Conservation (phyloP, 2,329 filamentous ascomycete genomes). For the Endoconidiophora laricicola region DNA sequence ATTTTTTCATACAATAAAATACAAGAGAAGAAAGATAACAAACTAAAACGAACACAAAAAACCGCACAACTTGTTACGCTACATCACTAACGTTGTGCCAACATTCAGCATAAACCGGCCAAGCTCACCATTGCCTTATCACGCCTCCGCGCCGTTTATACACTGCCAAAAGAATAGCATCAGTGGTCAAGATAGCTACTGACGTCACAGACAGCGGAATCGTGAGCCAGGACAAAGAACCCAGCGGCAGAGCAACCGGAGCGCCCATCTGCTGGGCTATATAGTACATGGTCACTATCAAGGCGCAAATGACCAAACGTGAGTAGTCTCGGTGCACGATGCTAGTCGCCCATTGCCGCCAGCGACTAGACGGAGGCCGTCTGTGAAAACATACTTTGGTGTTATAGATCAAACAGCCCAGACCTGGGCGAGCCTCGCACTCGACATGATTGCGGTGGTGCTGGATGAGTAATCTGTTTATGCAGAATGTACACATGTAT, state of each 20-base stretch:
- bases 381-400: constrained; percentile 31
- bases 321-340: background rate
- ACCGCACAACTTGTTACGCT: background rate
- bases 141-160: background rate
- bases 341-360: background rate
- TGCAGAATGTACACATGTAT: too few relatives aligned
- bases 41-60: constrained; percentile 5
- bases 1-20: constrained; percentile 2
- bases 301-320: background rate
- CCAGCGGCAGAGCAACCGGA: background rate
- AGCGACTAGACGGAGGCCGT: constrained; percentile 13
- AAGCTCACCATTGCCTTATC: background rate
- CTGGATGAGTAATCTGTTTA: constrained; percentile 36
- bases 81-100: background rate
- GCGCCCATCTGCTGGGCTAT: background rate
- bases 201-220: background rate
- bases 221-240: background rate
- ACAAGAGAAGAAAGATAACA: constrained; percentile 4
- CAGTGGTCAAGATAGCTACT: background rate
- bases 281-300: background rate
- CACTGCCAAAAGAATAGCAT: background rate
- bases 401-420: constrained; percentile 38
- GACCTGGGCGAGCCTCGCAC: constrained; percentile 39
- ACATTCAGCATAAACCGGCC: background rate
- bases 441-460: constrained; percentile 42